Evolutionary conservation across 2,329 filamentous ascomycete species (phyloP), one percentile per base, ranked within the genome.

Genomic region (Penicillium sp.): DNA sequence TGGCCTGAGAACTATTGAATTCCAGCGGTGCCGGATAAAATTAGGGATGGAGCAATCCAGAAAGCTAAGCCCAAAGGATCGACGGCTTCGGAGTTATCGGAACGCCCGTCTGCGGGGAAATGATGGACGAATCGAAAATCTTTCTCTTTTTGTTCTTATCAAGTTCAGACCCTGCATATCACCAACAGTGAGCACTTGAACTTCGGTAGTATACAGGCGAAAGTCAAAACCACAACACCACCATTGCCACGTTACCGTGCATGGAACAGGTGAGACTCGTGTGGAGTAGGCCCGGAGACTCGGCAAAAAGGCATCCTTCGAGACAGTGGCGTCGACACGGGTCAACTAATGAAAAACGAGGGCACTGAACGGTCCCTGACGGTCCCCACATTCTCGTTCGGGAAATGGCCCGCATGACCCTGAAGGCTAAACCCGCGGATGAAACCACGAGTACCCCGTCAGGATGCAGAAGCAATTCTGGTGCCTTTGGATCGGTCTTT

Each of bases 341-440:
- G 35, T 22, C 20, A 20, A 4, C 35, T 38, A 38, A 38, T 38
- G 18, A 36, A 11, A 38, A 22, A 38, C n/a, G 10, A 13, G 3
- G 13, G 10, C 14, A 5, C 22, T 25, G 31, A 27, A 35, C 39
- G 20, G 46, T 14, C 24, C 22, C 27, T 16, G 27, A 24, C 24
- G 22, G 18, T 5, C 46, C 24, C 31, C 46, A 22, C 6, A 39
- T 11, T 22, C 46, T 44, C 46, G n/a, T 43, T 38, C 44, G 24
- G 46, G 46, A 36, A 49, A 49, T 36, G 36, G 40, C 22, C 40
- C 46, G 40, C 46, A 44, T 49, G 46, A 49, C 46, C 40, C 24
- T 38, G 31, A 20, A 49, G 46, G 30, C 46, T 38, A 49, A 49
- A 40, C 20, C 22, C 38, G 38, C n/a, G 46, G 46, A 49, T 49